These are phyloP conservation scores for Candida mattraensis DNA, from an alignment of 805 yeast species.

Conservation along the genomic window DNA sequence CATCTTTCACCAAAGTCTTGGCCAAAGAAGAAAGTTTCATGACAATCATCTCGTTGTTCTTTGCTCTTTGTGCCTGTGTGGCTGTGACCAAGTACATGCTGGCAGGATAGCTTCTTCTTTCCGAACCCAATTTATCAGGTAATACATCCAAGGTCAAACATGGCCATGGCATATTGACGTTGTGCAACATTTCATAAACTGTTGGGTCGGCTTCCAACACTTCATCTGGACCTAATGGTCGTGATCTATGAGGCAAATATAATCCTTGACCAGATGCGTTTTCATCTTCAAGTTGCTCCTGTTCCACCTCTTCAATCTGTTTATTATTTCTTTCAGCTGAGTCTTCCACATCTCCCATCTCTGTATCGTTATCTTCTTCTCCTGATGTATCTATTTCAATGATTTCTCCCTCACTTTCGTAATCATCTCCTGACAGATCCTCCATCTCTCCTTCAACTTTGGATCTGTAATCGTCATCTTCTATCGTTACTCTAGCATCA, in stretches of 20 bases:
- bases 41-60: conserved; percentile 85
- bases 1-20: conserved; percentile 83
- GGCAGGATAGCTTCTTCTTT: conserved; percentile 89
- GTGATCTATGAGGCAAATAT: conserved; percentile 85
- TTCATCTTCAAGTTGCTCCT: conserved; percentile 37
- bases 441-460: conserved; percentile 72
- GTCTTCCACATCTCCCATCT: conserved; percentile 28
- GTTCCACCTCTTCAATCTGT: conserved; percentile 36
- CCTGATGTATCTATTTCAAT: conserved; percentile 71
- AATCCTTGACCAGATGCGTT: conserved; percentile 37
- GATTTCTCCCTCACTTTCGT: conserved; percentile 87
- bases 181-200: conserved; percentile 95
- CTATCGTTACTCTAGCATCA: conserved; percentile 20
- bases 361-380: conserved; percentile 46
- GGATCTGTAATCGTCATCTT: conserved; percentile 52
- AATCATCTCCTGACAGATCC: conserved; percentile 87
- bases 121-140: conserved; percentile 84
- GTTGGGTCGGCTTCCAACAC: conserved; percentile 94
- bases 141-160: conserved; percentile 87
- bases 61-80: conserved; percentile 84
- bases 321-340: conserved; percentile 14
- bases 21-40: conserved; percentile 79
- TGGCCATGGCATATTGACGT: conserved; percentile 95
- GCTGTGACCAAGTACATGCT: conserved; percentile 85
- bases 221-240: conserved; percentile 93